A percentile compares a stretch with the other conserved stretches of the same genome.
Conservation (phyloP, 202 grass and related monocot species). For the Cymbopogon flexuosus region DNA sequence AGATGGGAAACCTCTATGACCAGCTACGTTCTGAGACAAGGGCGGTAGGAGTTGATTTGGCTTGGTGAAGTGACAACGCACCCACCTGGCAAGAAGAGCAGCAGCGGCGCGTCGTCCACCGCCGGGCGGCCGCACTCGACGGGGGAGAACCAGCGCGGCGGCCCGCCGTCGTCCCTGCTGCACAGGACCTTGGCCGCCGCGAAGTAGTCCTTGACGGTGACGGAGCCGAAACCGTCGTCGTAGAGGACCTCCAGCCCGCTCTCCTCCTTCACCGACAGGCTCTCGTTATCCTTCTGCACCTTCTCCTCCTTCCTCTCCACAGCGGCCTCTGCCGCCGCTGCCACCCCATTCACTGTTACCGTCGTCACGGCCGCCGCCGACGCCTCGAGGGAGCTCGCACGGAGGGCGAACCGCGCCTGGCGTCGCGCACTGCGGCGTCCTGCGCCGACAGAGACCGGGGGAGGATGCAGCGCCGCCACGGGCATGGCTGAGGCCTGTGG, state of each 20-base stretch:
- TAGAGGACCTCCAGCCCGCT: slow-evolving; percentile 43
- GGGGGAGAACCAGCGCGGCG: slow-evolving; percentile 85
- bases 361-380: not conserved
- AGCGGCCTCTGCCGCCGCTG: not conserved
- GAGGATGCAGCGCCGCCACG: slow-evolving; percentile 15
- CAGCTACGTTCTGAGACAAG: not conserved
- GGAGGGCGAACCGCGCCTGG: not conserved
- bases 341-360: not conserved
- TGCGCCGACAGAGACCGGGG: not conserved
- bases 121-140: slow-evolving; percentile 46
- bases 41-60: not conserved
- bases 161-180: slow-evolving; percentile 48
- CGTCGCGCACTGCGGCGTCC: not conserved
- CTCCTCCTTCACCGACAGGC: not conserved
- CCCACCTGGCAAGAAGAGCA: slow-evolving; percentile 82
- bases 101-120: slow-evolving; percentile 51
- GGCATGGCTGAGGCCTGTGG: slow-evolving; percentile 17
- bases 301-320: not conserved
- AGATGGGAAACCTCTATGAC: not conserved
- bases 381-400: slow-evolving; percentile 24
- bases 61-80: not conserved
- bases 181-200: slow-evolving; percentile 46
- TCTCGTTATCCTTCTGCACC: not conserved
- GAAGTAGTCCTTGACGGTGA: slow-evolving; percentile 73
- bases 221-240: slow-evolving; percentile 68